Evolutionary conservation across 1,284 basidiomycete genomes (phyloP).

Genomic region (Heterobasidion occidentale): DNA sequence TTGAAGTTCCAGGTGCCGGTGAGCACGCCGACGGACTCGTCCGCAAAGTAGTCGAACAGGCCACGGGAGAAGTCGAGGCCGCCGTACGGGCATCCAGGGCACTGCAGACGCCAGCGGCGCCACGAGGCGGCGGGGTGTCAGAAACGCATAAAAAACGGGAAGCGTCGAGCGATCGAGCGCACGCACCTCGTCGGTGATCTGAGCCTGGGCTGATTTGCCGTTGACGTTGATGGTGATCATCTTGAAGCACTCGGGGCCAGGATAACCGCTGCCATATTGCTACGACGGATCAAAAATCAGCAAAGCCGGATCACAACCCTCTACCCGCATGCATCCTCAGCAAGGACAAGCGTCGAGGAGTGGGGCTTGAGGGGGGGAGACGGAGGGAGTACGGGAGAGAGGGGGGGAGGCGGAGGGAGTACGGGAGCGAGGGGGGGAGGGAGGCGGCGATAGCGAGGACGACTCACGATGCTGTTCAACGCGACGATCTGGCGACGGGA

Average conservation of each 20-base stretch:
- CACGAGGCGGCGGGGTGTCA: not conserved
- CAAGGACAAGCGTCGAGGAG: not conserved
- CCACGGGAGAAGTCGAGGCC: conserved; percentile 74
- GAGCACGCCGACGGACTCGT: conserved; percentile 40
- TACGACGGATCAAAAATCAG: conserved; percentile 11
- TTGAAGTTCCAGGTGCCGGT: conserved; percentile 49
- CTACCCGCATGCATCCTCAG: too few species aligned
- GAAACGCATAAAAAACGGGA: not conserved
- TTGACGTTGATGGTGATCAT: conserved; percentile 56
- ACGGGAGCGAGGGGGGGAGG: too few species aligned
- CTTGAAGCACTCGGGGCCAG: conserved; percentile 56
- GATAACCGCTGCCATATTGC: conserved; percentile 50
- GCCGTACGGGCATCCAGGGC: conserved; percentile 61
- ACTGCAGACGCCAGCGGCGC: conserved; percentile 29
- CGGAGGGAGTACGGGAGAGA: too few species aligned
- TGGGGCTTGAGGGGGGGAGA: conserved; percentile 1
- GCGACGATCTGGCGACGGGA: conserved; percentile 9
- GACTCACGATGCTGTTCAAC: conserved; percentile 5
- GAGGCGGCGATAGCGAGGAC: too few species aligned
- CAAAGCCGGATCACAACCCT: not conserved
- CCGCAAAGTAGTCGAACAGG: conserved; percentile 64
- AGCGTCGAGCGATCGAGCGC: not conserved
- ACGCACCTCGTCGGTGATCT: conserved; percentile 59
- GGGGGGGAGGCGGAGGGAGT: too few species aligned
- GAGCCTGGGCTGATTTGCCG: conserved; percentile 55